Evolutionary conservation across 2,329 filamentous ascomycete species (phyloP).

Genomic region (Fusarium nygamai): DNA sequence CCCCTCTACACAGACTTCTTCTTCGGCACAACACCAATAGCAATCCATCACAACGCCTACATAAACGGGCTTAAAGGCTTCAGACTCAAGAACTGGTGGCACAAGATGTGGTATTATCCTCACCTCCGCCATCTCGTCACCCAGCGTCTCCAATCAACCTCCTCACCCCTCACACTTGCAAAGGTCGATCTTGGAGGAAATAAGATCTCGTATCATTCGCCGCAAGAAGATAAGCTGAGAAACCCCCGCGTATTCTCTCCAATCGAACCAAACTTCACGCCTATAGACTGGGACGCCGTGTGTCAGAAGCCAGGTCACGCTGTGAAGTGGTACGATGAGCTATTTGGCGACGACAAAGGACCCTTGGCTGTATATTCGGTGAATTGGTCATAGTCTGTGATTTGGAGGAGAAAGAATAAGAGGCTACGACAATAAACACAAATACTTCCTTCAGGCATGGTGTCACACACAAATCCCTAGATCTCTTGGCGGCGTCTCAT

Average conservation of each 20-base stretch:
- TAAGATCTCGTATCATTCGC: conserved; percentile 40
- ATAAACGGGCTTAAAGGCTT: conserved; percentile 45
- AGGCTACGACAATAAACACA: background rate
- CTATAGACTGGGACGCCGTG: conserved; percentile 47
- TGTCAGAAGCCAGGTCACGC: conserved; percentile 45
- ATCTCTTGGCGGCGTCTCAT: conserved; percentile 14
- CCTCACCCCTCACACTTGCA: conserved; percentile 25
- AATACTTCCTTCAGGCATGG: background rate
- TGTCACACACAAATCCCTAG: background rate
- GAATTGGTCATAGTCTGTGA: background rate
- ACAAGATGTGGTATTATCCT: conserved; percentile 50
- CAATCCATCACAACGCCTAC: conserved; percentile 53
- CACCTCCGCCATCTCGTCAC: conserved; percentile 46
- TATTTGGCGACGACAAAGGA: conserved; percentile 49
- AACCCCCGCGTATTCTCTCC: conserved; percentile 42
- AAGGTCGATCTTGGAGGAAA: background rate
- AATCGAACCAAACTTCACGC: conserved; percentile 27
- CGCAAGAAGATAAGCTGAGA: conserved; percentile 22
- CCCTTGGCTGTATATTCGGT: conserved; percentile 29
- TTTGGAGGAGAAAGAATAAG: background rate
- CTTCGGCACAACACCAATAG: conserved; percentile 49
- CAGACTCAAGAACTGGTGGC: conserved; percentile 49
- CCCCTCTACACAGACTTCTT: conserved; percentile 52
- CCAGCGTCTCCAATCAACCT: conserved; percentile 31
- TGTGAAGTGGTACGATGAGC: conserved; percentile 46